These are phyloP conservation scores for Rubroshorea leprosula DNA, from an alignment of 345 rosid genomes.

Conservation along the genomic window DNA sequence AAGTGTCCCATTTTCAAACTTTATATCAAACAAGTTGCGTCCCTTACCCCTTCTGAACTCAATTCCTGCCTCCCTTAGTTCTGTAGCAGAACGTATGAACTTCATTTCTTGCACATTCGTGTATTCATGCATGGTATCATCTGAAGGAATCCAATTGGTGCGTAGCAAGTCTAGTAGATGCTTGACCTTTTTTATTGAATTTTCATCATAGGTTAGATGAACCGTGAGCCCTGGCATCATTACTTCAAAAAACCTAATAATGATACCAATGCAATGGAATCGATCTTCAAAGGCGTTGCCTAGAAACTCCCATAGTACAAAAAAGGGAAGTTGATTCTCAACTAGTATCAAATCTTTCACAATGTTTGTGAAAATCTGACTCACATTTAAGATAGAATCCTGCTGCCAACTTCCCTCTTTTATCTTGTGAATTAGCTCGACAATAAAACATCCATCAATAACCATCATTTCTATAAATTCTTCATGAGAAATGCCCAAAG, in stretches of 20 bases:
- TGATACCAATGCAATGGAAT: no score
- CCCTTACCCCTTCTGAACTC: not conserved
- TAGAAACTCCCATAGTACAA: slow-evolving; percentile 5
- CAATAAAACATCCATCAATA: slow-evolving; percentile 22
- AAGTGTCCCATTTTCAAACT: slow-evolving; percentile 1
- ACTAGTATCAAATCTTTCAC: slow-evolving; percentile 5
- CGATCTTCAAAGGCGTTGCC: not conserved
- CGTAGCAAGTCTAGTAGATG: not conserved
- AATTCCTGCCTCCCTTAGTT: slow-evolving; percentile 23
- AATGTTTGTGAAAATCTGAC: not conserved
- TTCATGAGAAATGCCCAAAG: not conserved
- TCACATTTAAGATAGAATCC: not conserved
- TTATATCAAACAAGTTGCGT: slow-evolving; percentile 11
- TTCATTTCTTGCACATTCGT: not conserved
- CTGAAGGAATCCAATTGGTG: not conserved
- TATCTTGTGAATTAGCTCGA: slow-evolving; percentile 10
- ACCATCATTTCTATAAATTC: slow-evolving; percentile 25
- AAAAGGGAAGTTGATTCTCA: slow-evolving; percentile 21
- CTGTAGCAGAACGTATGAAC: slow-evolving; percentile 6
- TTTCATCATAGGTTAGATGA: no score
- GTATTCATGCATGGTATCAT: no score
- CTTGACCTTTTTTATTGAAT: not conserved
- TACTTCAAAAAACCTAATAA: no score
- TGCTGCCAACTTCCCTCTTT: not conserved
- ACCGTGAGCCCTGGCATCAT: no score